Evolutionary conservation across 306 rosid species (phyloP).

Genomic region (Ormosia emarginata): DNA sequence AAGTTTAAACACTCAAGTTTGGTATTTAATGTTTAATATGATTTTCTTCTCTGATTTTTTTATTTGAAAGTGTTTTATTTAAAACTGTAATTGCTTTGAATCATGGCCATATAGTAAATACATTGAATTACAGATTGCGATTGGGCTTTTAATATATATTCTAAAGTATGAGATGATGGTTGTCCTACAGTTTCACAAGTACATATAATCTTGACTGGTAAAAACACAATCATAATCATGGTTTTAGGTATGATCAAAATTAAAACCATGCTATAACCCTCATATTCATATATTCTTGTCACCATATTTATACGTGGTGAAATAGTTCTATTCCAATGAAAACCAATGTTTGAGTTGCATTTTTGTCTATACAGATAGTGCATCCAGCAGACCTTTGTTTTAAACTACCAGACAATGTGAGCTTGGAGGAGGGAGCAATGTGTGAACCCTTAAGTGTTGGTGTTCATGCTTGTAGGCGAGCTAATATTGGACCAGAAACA

Average conservation of each 20-base stretch:
- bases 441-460: constrained; percentile 95
- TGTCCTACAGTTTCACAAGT: background rate
- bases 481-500: constrained; percentile 75
- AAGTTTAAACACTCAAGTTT: background rate
- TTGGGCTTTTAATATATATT: background rate
- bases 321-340: background rate
- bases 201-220: background rate
- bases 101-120: background rate
- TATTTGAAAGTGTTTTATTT: background rate
- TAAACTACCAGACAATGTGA: constrained; percentile 80
- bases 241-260: background rate
- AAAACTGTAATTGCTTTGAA: background rate
- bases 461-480: constrained; percentile 91
- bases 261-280: background rate
- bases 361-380: constrained; percentile 52
- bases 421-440: constrained; percentile 96
- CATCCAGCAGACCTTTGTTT: constrained; percentile 89
- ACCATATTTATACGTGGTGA: background rate
- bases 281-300: background rate
- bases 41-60: background rate
- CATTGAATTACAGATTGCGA: background rate
- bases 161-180: background rate
- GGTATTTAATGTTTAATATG: background rate
- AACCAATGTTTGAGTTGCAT: constrained; percentile 7
- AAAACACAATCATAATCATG: background rate